These are phyloP conservation scores for Ustilago sp. DNA, from an alignment of 1,284 basidiomycete species.

Conservation along the genomic window DNA sequence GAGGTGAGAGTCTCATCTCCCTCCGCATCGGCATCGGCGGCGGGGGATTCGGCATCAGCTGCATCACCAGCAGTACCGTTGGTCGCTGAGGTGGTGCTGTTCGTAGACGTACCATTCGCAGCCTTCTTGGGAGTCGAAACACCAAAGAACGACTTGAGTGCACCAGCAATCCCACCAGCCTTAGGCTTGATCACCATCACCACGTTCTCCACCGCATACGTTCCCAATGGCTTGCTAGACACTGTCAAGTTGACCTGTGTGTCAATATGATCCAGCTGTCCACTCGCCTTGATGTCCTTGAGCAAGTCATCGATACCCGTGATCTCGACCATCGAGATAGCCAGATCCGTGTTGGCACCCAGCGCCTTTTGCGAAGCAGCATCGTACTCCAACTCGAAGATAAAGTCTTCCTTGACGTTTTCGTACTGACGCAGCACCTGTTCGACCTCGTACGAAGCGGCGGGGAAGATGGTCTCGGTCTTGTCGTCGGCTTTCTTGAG, in stretches of 20 bases:
- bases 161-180: slow-evolving; percentile 58
- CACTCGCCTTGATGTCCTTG: slow-evolving; percentile 51
- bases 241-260: slow-evolving; percentile 63
- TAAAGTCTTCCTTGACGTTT: slow-evolving; percentile 57
- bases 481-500: slow-evolving; percentile 51
- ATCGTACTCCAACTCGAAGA: slow-evolving; percentile 59
- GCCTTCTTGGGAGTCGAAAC: slow-evolving; percentile 46
- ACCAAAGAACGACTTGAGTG: slow-evolving; percentile 63
- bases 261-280: slow-evolving; percentile 61
- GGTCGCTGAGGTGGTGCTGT: slow-evolving; percentile 26
- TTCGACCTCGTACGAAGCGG: slow-evolving; percentile 48
- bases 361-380: slow-evolving; percentile 40
- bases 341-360: slow-evolving; percentile 24
- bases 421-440: slow-evolving; percentile 46
- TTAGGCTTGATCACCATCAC: slow-evolving; percentile 62
- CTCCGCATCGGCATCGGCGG: slow-evolving; percentile 17
- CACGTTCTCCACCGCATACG: slow-evolving; percentile 55
- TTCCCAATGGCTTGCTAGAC: slow-evolving; percentile 57
- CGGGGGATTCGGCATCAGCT: slow-evolving; percentile 6
- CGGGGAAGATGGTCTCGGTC: slow-evolving; percentile 55
- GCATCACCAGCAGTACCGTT: slow-evolving; percentile 14
- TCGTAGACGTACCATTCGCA: slow-evolving; percentile 31
- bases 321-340: slow-evolving; percentile 55
- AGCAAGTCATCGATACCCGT: slow-evolving; percentile 56
- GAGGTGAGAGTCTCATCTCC: slow-evolving; percentile 29